Conservation (phyloP, 257 asterid genomes). For the Lycium barbarum region DNA sequence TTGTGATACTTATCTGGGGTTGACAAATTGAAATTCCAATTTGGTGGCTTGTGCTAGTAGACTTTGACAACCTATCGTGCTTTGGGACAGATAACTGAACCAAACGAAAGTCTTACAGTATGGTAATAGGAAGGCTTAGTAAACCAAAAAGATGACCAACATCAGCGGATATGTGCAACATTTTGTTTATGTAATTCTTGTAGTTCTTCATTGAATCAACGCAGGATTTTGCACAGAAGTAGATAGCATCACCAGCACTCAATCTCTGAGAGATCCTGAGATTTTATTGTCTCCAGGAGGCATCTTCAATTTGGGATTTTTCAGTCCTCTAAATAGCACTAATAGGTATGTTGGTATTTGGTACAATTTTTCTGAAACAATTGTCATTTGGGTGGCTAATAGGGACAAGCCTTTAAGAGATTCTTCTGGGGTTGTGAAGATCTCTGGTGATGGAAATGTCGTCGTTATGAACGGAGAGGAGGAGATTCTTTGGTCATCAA, state of each 20-base stretch:
- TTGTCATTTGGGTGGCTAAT: conserved; percentile 34
- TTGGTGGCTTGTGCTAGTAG: neutral
- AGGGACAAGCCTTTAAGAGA: conserved; percentile 26
- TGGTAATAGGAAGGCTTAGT: neutral
- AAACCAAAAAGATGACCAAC: neutral
- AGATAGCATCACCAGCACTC: conserved; percentile 39
- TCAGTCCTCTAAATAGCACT: conserved; percentile 44
- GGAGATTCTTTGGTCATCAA: conserved; percentile 27
- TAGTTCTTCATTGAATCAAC: conserved; percentile 25
- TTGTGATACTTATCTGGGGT: conserved; percentile 5
- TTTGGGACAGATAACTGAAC: neutral
- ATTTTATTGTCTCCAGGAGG: conserved; percentile 35
- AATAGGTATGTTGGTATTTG: conserved; percentile 49
- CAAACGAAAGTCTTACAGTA: neutral
- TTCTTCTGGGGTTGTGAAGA: conserved; percentile 22
- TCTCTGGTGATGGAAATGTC: conserved; percentile 11
- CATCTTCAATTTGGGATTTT: conserved; percentile 48
- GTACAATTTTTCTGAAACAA: conserved; percentile 40
- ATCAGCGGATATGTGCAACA: neutral
- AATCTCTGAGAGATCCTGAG: conserved; percentile 37
- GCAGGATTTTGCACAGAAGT: conserved; percentile 37
- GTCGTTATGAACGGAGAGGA: neutral
- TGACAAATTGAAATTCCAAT: neutral
- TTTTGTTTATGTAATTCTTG: conserved; percentile 11
- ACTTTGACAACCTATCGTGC: neutral